A percentile compares a stretch with the other conserved stretches of the same genome.
Conservation (phyloP, 352 stramenopile species). For the Phytophthora tentaculata region DNA sequence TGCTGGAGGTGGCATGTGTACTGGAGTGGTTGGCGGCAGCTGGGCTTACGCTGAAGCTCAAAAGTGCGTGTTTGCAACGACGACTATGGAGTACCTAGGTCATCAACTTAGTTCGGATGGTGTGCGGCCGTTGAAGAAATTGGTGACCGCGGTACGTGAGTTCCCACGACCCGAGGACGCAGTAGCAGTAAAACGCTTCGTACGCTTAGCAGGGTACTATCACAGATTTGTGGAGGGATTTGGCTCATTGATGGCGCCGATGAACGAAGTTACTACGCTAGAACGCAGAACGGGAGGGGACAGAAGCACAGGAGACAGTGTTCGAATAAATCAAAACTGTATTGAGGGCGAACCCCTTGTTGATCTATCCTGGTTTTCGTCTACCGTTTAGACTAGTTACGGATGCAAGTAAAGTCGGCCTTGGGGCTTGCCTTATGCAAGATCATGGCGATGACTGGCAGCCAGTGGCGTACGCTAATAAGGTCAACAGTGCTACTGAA, state of each 20-base stretch:
- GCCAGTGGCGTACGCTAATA: conserved; percentile 1
- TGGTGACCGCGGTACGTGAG: not conserved
- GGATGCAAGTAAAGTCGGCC: not conserved
- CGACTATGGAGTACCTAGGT: not conserved
- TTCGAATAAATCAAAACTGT: not conserved
- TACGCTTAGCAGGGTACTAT: conserved; percentile 8
- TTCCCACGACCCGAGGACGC: not conserved
- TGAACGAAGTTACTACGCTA: conserved; percentile 4
- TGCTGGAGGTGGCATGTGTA: not conserved
- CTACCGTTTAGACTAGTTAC: not conserved
- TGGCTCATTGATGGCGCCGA: not conserved
- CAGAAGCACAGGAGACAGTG: not conserved
- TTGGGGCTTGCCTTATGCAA: conserved; percentile 1
- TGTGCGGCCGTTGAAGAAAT: not conserved
- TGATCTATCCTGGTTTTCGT: conserved; percentile 1
- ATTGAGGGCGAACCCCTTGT: not conserved
- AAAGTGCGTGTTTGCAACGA: not conserved
- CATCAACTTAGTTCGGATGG: not conserved
- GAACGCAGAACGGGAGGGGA: not conserved
- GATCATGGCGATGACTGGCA: not conserved
- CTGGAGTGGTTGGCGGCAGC: not conserved
- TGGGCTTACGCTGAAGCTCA: not conserved
- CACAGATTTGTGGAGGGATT: too few relatives aligned
- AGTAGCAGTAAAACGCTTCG: not conserved
- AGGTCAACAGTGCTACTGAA: not conserved